phyloP scores from a whole-genome alignment of 1,284 basidiomycete species.

The Meira nashicola region DNA sequence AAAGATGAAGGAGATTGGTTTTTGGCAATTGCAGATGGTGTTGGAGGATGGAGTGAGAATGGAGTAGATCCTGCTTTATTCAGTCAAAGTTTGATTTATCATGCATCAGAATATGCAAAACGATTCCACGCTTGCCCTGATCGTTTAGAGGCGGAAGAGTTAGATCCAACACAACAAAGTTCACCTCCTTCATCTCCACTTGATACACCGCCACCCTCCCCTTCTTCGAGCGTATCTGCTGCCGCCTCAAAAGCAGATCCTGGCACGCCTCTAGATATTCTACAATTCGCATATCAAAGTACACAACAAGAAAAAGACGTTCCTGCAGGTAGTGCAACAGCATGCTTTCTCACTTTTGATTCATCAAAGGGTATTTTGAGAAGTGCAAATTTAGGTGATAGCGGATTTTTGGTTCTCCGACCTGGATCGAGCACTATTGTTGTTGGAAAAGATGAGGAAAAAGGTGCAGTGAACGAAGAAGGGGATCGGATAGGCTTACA shows the following conservation, averaged over 20 bases:
- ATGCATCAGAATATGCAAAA: conserved; percentile 60
- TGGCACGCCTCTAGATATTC: conserved; percentile 59
- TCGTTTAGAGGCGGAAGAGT: conserved; percentile 6
- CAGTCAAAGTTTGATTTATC: conserved; percentile 64
- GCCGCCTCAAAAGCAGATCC: conserved; percentile 56
- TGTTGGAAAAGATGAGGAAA: conserved; percentile 18
- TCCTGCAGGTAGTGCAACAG: conserved; percentile 77
- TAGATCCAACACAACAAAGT: background rate
- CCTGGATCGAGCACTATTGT: background rate
- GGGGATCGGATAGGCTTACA: background rate
- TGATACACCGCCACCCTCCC: conserved; percentile 8
- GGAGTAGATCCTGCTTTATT: conserved; percentile 78
- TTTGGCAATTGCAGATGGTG: conserved; percentile 67
- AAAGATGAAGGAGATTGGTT: conserved; percentile 62
- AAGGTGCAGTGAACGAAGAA: conserved; percentile 18
- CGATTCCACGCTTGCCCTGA: conserved; percentile 11
- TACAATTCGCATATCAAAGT: conserved; percentile 68
- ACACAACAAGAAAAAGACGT: conserved; percentile 68
- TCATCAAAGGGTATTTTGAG: conserved; percentile 68
- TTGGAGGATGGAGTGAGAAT: conserved; percentile 68
- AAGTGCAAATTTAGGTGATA: conserved; percentile 85
- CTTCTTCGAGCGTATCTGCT: conserved; percentile 65
- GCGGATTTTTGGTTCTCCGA: conserved; percentile 70
- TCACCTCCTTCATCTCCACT: background rate
- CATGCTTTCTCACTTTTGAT: conserved; percentile 73